These are phyloP conservation scores for Begonia loranthoides DNA, from an alignment of 306 rosid genomes.

Conservation along the genomic window DNA sequence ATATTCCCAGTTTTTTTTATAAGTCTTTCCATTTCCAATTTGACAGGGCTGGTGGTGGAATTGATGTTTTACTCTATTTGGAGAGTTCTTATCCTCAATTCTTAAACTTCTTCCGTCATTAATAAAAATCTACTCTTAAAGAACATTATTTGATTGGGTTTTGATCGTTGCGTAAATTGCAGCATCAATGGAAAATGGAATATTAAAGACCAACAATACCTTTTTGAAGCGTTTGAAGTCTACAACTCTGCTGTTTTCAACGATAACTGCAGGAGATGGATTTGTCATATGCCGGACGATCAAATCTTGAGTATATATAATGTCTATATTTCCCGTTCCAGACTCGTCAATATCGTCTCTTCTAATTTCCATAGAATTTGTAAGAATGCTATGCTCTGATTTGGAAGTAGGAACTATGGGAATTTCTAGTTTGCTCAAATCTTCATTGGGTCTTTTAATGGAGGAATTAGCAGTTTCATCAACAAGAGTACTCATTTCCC, in stretches of 20 bases:
- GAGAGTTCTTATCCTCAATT: no score
- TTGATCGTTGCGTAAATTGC: no score
- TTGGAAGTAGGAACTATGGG: slow-evolving; percentile 14
- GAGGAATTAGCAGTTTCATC: slow-evolving; percentile 17
- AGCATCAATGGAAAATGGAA: no score
- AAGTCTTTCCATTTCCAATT: neutral
- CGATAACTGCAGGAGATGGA: slow-evolving; percentile 10
- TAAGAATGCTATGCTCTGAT: slow-evolving; percentile 17
- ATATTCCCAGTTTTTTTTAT: no score
- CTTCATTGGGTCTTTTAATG: slow-evolving; percentile 16
- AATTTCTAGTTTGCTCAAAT: slow-evolving; percentile 12
- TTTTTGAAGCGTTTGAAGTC: slow-evolving; percentile 74
- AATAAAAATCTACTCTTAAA: no score
- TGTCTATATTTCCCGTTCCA: slow-evolving; percentile 34
- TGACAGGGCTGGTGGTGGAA: neutral
- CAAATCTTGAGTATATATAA: slow-evolving; percentile 43
- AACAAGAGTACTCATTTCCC: slow-evolving; percentile 47
- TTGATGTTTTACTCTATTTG: neutral
- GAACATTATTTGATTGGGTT: no score
- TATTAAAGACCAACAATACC: slow-evolving; percentile 23
- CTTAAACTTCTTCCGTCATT: no score
- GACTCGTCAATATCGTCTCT: slow-evolving; percentile 34
- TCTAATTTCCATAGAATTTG: slow-evolving; percentile 17
- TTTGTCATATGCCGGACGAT: slow-evolving; percentile 39
- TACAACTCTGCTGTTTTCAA: slow-evolving; percentile 28